These are phyloP conservation scores for Grosmannia huntii DNA, from an alignment of 2,329 filamentous ascomycete species.

Conservation along the genomic window DNA sequence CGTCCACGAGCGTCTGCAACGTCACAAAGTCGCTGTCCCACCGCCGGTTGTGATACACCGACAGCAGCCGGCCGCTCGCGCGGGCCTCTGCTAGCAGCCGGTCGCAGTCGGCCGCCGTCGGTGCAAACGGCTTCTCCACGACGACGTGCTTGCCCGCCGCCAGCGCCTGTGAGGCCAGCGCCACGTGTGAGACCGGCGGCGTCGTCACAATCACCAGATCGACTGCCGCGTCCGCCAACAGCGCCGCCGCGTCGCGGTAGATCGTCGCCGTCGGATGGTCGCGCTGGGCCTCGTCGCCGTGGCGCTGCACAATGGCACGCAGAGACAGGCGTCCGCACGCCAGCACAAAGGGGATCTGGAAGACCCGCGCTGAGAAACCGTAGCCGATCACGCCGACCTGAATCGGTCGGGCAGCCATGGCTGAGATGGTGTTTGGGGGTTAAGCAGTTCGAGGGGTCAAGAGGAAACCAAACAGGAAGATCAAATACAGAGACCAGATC, in stretches of 20 bases:
- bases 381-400: slow-evolving; percentile 19
- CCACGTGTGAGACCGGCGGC: slow-evolving; percentile 58
- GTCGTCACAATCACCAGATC: slow-evolving; percentile 62
- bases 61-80: slow-evolving; percentile 38
- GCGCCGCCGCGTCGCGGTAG: slow-evolving; percentile 46
- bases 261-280: slow-evolving; percentile 55
- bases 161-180: slow-evolving; percentile 50
- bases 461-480: too few species aligned
- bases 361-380: slow-evolving; percentile 57
- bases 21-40: slow-evolving; percentile 71
- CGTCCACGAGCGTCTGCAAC: slow-evolving; percentile 46
- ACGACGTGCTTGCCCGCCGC: slow-evolving; percentile 64
- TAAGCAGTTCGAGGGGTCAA: not conserved
- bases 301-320: slow-evolving; percentile 64
- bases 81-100: slow-evolving; percentile 44
- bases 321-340: slow-evolving; percentile 52
- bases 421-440: not conserved
- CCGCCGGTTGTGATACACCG: slow-evolving; percentile 65
- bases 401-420: slow-evolving; percentile 6
- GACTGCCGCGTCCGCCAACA: slow-evolving; percentile 52
- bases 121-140: slow-evolving; percentile 74
- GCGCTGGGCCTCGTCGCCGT: slow-evolving; percentile 50
- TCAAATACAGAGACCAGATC: not conserved
- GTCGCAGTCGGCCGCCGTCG: slow-evolving; percentile 54
- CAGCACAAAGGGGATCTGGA: slow-evolving; percentile 70